Conservation (phyloP, 805 yeast genomes). For the fission yeast (Schizosaccharomyces pombe) region DNA sequence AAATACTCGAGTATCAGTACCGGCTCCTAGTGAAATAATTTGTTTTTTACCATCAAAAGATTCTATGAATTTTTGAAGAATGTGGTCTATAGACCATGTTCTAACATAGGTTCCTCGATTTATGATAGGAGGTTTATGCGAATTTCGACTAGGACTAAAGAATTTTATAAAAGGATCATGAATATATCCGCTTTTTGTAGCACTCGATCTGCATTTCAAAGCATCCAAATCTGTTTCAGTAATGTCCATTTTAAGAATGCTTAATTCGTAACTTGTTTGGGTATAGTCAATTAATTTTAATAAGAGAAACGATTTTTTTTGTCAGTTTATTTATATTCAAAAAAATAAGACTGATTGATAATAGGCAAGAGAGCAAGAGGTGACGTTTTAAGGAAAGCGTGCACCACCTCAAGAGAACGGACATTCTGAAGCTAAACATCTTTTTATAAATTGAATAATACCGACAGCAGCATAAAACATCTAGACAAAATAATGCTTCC, state of each 20-base stretch:
- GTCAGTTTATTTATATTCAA: no score
- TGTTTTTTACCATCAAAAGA: slow-evolving; percentile 13
- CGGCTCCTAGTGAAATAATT: slow-evolving; percentile 55
- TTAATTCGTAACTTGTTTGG: not conserved
- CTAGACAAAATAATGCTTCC: no score
- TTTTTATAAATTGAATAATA: no score
- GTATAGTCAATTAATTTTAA: not conserved
- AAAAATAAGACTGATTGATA: no score
- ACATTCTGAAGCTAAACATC: no score
- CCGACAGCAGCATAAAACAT: no score
- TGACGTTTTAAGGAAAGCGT: no score
- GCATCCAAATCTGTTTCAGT: slow-evolving; percentile 43
- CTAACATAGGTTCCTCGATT: slow-evolving; percentile 39
- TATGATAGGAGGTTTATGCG: slow-evolving; percentile 29
- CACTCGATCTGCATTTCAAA: slow-evolving; percentile 26
- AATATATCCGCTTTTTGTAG: slow-evolving; percentile 24
- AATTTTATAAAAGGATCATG: slow-evolving; percentile 18
- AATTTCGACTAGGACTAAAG: slow-evolving; percentile 8
- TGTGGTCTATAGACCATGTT: slow-evolving; percentile 16
- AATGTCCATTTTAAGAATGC: slow-evolving; percentile 21
- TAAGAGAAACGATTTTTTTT: not conserved
- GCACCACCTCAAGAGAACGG: no score
- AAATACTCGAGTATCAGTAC: slow-evolving; percentile 53
- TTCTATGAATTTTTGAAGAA: not conserved
- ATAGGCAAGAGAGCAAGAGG: no score